A percentile compares a stretch with the other conserved stretches of the same genome.
These are phyloP conservation scores for Lactarius quietus DNA, from an alignment of 768 basidiomycete genomes.

Conservation along the genomic window DNA sequence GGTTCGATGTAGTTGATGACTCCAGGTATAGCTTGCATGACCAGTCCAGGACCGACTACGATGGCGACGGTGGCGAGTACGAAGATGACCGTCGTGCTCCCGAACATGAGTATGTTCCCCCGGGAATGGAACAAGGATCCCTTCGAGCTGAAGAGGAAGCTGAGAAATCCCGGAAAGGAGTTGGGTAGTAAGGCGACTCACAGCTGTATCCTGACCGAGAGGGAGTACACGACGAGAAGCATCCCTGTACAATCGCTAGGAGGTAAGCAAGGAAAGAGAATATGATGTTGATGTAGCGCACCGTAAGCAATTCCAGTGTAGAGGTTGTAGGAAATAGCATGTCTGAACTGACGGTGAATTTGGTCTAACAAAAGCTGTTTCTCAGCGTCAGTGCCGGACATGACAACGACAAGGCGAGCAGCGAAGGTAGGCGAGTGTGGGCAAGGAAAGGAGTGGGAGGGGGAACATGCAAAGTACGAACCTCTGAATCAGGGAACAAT, in stretches of 20 bases:
- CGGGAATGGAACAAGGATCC: constrained; percentile 9
- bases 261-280: not conserved
- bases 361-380: not conserved
- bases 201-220: constrained; percentile 20
- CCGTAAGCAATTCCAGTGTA: constrained; percentile 20
- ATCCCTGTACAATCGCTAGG: constrained; percentile 1
- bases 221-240: constrained; percentile 14
- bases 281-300: not conserved
- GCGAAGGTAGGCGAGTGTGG: not conserved
- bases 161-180: not conserved
- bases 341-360: not conserved
- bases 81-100: constrained; percentile 3
- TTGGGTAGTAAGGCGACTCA: not conserved
- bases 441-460: not conserved
- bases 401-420: not conserved
- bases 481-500: not conserved
- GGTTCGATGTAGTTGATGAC: constrained; percentile 11
- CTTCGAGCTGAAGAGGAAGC: constrained; percentile 7
- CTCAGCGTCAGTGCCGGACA: constrained; percentile 8
- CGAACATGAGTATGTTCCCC: constrained; percentile 15
- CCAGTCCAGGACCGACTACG: constrained; percentile 5
- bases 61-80: constrained; percentile 15
- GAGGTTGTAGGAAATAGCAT: constrained; percentile 18
- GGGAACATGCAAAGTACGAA: not conserved
- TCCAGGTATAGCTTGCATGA: constrained; percentile 6